A percentile compares a stretch with the other conserved stretches of the same genome.
Conservation (phyloP, 331 rosid genomes). For the Quercus lobata region DNA sequence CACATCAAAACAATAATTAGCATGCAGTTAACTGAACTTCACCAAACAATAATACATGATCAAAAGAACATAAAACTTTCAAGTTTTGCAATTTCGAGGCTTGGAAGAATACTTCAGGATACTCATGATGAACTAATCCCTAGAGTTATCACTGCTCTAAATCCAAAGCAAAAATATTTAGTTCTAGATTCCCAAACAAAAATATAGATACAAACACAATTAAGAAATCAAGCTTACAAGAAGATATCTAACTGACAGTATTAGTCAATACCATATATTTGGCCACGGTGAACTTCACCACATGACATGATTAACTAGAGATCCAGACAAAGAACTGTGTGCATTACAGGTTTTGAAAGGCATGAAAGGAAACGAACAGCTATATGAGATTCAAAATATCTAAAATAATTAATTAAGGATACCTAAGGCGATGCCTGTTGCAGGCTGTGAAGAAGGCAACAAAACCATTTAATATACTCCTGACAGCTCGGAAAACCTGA, state of each 20-base stretch:
- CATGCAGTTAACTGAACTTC: not conserved
- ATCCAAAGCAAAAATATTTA: not conserved
- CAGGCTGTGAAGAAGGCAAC: slow-evolving; percentile 87
- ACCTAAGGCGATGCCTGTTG: slow-evolving; percentile 98
- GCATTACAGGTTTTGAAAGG: not conserved
- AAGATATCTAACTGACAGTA: no score
- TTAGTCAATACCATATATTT: not conserved
- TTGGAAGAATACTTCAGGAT: no score
- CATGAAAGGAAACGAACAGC: not conserved
- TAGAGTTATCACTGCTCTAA: not conserved
- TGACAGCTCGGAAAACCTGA: slow-evolving; percentile 88
- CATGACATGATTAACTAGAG: not conserved
- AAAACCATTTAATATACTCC: slow-evolving; percentile 80
- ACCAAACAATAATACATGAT: not conserved
- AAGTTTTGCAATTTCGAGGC: not conserved
- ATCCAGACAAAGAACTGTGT: not conserved
- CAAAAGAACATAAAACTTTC: not conserved
- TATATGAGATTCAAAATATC: not conserved
- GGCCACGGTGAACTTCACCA: not conserved
- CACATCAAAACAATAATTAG: slow-evolving; percentile 24
- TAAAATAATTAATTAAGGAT: slow-evolving; percentile 6
- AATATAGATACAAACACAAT: not conserved
- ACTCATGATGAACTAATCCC: not conserved
- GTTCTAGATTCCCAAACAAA: not conserved
- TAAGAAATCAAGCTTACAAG: no score